Evolutionary conservation across 768 basidiomycete species (phyloP), one percentile per base, ranked within the genome.

Genomic region (Leccinum longicurvipes): DNA sequence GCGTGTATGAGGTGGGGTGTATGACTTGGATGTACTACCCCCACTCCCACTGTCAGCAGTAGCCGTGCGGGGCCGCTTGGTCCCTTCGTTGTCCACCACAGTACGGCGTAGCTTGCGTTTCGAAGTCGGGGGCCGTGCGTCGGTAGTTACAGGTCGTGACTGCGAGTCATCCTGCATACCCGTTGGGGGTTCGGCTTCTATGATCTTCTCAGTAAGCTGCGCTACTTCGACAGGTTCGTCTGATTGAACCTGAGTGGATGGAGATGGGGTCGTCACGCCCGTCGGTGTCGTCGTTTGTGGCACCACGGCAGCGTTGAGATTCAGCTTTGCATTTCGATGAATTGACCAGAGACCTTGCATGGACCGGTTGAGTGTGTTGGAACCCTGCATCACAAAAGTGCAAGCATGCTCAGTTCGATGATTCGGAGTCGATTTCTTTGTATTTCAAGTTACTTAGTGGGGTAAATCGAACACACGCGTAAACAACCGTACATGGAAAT

Each of bases 291-390:
- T 39, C 6, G 48, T 34, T 47, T 15, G 50, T 0, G 47, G 28
- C 23, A 21, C 23, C 4, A 65, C 51, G 1, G 56, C 11, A 2
- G 75, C 57, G 57, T 91, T 91, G 53, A 91, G 73, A 61, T 92
- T 91, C 12, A 92, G 50, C 67, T 79, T 85, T n/a, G 75, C 77
- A 25, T 79, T 79, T 39, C 85, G 75, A 53, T 91, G 87, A 11
- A 72, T 77, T 1, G 85, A 82, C 90, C 90, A 92, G 19, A 89
- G 77, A 23, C 82, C 84, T 70, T 89, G 89, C 84, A 90, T 88
- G 23, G 87, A 88, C 54, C 79, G 77, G 71, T 92, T 92, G 63
- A 92, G 76, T 17, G 80, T 71, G 74, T 91, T 91, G 55, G 86
- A 79, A 52, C 81, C 84, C 87, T 90, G 67, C 39, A 41, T 41